Base-by-base conservation (phyloP, 306 rosid species). In the Glycine latifolia region DNA sequence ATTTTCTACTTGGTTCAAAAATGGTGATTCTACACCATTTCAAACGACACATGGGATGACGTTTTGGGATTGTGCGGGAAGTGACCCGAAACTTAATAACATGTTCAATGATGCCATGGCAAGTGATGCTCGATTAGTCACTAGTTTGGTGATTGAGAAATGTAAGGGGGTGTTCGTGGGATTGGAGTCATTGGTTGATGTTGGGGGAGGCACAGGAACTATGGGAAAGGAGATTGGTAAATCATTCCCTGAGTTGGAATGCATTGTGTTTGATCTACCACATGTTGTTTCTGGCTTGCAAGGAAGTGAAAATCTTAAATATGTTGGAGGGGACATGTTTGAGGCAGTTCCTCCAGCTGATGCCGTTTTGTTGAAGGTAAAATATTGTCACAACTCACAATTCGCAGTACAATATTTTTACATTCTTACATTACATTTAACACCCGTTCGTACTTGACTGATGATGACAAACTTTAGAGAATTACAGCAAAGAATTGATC, bases 321-420 rank as follows among this genome's bases (percentile, higher is more conserved):
- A 44, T 31, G 33, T 75, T 44, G 70, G 6, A 60, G 79, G 79
- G 13, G 43, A 74, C 67, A 74, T 74, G 79, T 74, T 74, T 17
- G 13, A 75, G 26, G 70, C 58, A 0, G 65, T 81, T 67, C 81
- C 85, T 16, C 46, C 76, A 0, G 7, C 85, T 1, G 54, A 81
- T 75, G 76, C 76, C 35, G 56, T 81, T 67, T 15, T 81, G 16
- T 54, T 81, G 62, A 81, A 81, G 85, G 85, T 81, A 75, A 81
- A 17, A 13, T n/a, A 44, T 12, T 59, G 5, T 59, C 55, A 54
- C 49, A 33, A 52, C 4, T 35, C 39, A 35, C 39, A 35, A 0
- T 50, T 53, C 31, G n/a, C 8, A 33, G 1, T 54, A 54, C 20
- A 14, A 35, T 20, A 20, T 20, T 53, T 5, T 54, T 37, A 31